Evolutionary conservation across 768 basidiomycete species (phyloP).

Genomic region (Brasilioporus rufonigricans): DNA sequence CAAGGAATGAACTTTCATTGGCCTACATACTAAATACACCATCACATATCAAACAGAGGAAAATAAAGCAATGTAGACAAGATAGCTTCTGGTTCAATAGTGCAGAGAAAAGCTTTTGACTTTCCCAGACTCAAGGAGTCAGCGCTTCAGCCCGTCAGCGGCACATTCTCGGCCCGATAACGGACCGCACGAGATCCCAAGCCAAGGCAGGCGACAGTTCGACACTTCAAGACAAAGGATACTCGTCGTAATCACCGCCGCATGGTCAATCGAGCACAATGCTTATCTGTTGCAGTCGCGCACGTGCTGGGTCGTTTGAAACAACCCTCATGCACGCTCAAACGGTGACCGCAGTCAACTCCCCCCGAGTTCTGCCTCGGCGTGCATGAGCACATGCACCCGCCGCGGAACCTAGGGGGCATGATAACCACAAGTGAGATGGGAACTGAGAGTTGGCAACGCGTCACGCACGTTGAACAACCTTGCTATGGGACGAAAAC

Average conservation of each 20-base stretch:
- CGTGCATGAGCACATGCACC: background rate
- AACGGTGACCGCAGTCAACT: background rate
- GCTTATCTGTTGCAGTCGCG: background rate
- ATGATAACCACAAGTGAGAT: conserved; percentile 1
- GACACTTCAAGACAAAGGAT: background rate
- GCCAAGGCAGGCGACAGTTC: background rate
- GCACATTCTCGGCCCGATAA: no score
- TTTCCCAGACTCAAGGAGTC: no score
- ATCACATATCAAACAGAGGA: no score
- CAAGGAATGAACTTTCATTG: no score
- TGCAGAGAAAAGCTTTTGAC: no score
- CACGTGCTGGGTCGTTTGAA: conserved; percentile 6
- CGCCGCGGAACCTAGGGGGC: background rate
- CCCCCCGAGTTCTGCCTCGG: background rate
- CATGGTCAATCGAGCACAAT: conserved; percentile 1
- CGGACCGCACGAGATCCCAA: no score
- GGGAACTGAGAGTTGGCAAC: background rate
- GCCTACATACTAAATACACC: no score
- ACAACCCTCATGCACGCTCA: conserved; percentile 2
- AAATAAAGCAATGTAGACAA: no score
- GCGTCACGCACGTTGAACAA: background rate
- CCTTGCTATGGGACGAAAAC: background rate
- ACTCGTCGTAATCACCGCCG: background rate
- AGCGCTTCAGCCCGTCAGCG: no score
- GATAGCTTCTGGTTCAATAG: no score